These are phyloP conservation scores for Fremontodendron californicum DNA, from an alignment of 345 rosid genomes.

Conservation along the genomic window DNA sequence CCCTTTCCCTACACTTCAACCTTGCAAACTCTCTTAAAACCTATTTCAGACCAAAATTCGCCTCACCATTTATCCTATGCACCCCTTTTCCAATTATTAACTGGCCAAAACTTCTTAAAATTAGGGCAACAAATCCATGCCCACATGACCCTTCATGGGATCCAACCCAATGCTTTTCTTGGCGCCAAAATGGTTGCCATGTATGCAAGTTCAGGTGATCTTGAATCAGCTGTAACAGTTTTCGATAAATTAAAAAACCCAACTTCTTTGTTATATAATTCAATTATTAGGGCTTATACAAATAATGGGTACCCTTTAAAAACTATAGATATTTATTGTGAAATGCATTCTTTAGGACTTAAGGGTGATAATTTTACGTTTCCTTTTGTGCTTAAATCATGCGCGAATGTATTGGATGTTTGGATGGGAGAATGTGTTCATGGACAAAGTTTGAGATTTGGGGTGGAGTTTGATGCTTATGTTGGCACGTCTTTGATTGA, in stretches of 20 bases:
- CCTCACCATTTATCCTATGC: constrained; percentile 26
- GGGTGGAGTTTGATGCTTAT: constrained; percentile 2
- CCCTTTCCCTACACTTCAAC: constrained; percentile 14
- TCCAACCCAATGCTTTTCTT: constrained; percentile 38
- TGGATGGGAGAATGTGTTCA: constrained; percentile 7
- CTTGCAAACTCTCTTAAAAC: constrained; percentile 23
- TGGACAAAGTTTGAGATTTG: constrained; percentile 6
- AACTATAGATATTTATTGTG: background rate
- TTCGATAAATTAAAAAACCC: constrained; percentile 26
- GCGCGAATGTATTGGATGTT: background rate
- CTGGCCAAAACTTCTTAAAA: constrained; percentile 22
- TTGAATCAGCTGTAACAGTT: constrained; percentile 23
- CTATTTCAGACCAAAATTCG: constrained; percentile 14
- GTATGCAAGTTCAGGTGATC: constrained; percentile 38
- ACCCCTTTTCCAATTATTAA: constrained; percentile 35
- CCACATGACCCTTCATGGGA: constrained; percentile 37
- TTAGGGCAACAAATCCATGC: constrained; percentile 46
- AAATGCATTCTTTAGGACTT: background rate
- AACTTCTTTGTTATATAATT: constrained; percentile 31
- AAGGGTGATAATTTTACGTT: constrained; percentile 6
- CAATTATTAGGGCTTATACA: constrained; percentile 24
- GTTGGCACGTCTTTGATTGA: constrained; percentile 9
- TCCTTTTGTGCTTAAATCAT: constrained; percentile 13
- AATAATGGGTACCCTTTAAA: background rate
- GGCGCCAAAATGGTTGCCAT: constrained; percentile 44